Base-by-base conservation (phyloP, 163 green algal species). In the Picocystis sp. region DNA sequence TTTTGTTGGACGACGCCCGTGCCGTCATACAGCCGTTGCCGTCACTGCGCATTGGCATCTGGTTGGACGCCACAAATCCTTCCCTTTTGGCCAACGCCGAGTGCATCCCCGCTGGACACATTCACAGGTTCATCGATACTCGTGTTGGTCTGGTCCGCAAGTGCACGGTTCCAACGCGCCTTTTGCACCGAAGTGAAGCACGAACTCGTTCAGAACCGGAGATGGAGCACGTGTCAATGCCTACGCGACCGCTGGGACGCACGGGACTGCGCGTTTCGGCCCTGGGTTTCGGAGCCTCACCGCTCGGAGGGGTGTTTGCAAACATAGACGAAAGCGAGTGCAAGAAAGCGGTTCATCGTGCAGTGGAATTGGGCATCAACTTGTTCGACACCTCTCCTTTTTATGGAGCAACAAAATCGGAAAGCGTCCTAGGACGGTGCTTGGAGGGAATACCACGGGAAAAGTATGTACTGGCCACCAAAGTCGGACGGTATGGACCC, bases 301-400 rank as follows among this genome's bases (percentile, higher is more conserved):
- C 87, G 0, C 63, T 96, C 0, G 86, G 86, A 0, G 70, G 73
- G 13, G 73, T 92, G 0, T 96, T 93, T 47, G 60, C 80, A 65
- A 71, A 73, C 2, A 67, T 93, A 9, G 65, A 86, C 23, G 77
- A 92, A 33, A 62, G 72, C 0, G 74, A 69, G 3, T 79, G 63
- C 22, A 64, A 82, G 0, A 52, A 46, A 12, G 64, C 81, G 1
- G 84, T 97, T 14, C 72, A 86, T 19, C 69, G 77, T 17, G 88
- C 88, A 0, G 82, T 89, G 38, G 45, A 67, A 0, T 57, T 71
- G 1, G 88, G 88, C 54, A 84, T 97, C 57, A 97, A 96, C 62
- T 86, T 93, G 13, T 94, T 94, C 44, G 88, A 97, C 68, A 92
- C 84, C 0, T 90, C 81, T 0, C 88, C 88, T 0, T 94, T 82